Evolutionary conservation across 1,284 basidiomycete species (phyloP).

Genomic region (Jaminaea rosea): DNA sequence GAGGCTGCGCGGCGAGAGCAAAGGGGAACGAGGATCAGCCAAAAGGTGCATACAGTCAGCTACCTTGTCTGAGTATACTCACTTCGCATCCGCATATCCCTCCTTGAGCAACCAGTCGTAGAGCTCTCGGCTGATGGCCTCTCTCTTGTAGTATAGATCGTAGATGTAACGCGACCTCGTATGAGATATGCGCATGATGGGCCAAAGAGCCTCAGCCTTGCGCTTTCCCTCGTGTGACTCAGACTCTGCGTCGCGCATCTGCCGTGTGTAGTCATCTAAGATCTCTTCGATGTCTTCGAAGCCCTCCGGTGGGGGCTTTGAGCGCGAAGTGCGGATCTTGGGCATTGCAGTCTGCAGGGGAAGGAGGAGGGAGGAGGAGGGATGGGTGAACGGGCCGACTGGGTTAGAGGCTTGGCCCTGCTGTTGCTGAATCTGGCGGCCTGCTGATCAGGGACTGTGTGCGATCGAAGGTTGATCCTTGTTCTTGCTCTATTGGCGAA

Average conservation of each 20-base stretch:
- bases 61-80: too few species aligned
- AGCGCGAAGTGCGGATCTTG: slow-evolving; percentile 84
- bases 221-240: slow-evolving; percentile 96
- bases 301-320: slow-evolving; percentile 91
- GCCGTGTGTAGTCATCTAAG: slow-evolving; percentile 43
- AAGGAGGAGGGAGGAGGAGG: too few species aligned
- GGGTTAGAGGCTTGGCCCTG: too few species aligned
- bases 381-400: too few species aligned
- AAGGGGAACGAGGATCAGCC: neutral
- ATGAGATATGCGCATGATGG: slow-evolving; percentile 95
- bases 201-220: slow-evolving; percentile 94
- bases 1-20: slow-evolving; percentile 55
- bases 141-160: slow-evolving; percentile 96
- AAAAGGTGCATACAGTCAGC: too few species aligned
- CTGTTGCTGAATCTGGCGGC: too few species aligned
- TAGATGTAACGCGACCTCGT: slow-evolving; percentile 83
- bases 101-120: slow-evolving; percentile 99
- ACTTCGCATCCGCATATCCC: slow-evolving; percentile 95
- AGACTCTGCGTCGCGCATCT: slow-evolving; percentile 59
- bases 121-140: slow-evolving; percentile 82
- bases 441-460: too few species aligned
- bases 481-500: too few species aligned
- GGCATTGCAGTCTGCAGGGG: slow-evolving; percentile 66
- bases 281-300: slow-evolving; percentile 80
- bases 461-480: too few species aligned